A percentile compares a stretch with the other conserved stretches of the same genome.
These are phyloP conservation scores for Raffaelea albimanens DNA, from an alignment of 2,329 filamentous ascomycete species.

Conservation along the genomic window DNA sequence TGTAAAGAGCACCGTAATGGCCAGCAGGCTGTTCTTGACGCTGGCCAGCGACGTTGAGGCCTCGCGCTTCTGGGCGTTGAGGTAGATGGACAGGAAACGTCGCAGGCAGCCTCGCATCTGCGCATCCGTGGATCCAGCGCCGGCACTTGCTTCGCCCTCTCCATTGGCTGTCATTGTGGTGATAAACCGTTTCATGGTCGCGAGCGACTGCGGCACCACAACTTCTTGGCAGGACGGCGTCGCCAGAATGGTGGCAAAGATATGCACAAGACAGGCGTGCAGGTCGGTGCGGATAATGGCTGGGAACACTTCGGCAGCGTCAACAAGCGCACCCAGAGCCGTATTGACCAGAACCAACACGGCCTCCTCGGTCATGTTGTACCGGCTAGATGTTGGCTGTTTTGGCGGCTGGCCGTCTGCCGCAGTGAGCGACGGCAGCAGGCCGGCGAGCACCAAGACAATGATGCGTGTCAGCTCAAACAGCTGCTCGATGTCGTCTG, in stretches of 20 bases:
- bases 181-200: conserved; percentile 87
- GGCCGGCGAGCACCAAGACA: conserved; percentile 78
- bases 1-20: conserved; percentile 81
- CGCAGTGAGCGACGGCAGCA: conserved; percentile 67
- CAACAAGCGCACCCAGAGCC: conserved; percentile 78
- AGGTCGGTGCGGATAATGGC: conserved; percentile 93
- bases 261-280: conserved; percentile 92
- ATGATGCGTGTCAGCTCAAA: conserved; percentile 97
- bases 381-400: conserved; percentile 25
- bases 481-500: conserved; percentile 94
- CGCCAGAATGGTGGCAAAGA: conserved; percentile 85
- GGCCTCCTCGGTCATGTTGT: conserved; percentile 75
- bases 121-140: conserved; percentile 41
- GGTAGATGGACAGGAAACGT: conserved; percentile 72
- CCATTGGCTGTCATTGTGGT: conserved; percentile 55
- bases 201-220: conserved; percentile 81
- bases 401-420: conserved; percentile 36
- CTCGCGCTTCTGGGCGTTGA: conserved; percentile 67
- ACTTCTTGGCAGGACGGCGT: conserved; percentile 80
- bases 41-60: conserved; percentile 68
- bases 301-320: conserved; percentile 92
- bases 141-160: conserved; percentile 20
- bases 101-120: conserved; percentile 77
- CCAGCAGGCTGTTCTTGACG: conserved; percentile 87
- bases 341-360: conserved; percentile 70